Base-by-base conservation (phyloP, 805 yeast genomes). In the Suhomyces canberraensis region DNA sequence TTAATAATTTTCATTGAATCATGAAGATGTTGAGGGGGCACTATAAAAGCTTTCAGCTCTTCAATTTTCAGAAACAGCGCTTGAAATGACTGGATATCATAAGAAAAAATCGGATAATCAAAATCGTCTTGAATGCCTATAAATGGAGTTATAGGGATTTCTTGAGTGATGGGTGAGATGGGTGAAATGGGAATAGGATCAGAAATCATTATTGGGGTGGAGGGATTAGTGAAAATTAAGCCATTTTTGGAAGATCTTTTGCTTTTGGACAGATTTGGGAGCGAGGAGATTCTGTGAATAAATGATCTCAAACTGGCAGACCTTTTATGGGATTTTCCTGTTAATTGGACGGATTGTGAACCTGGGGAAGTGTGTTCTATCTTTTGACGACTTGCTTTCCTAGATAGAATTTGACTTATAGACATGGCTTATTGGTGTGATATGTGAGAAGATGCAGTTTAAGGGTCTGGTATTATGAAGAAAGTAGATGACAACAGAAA, bases 61-160 rank as follows among this genome's bases (percentile, higher is more conserved):
- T 34, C 37, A 9, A 33, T 28, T 9, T 20, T 11, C 37, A 34
- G 37, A 9, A 34, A 15, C 37, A 26, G 29, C 4, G 37, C 37
- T n/a, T 17, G 11, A n/a, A 19, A 14, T 4, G 33, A 30, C 11
- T 20, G 5, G 37, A 34, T 21, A 17, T 28, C 26, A 16, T 22
- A 15, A 26, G 11, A 11, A 11, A 6, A 14, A 16, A 21, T 3
- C 21, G 3, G 15, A 8, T 21, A 21, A 13, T 3, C 25, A 4
- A 4, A 13, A 5, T 25, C n/a, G 14, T 25, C 27, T 8, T 25
- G n/a, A n/a, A n/a, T n/a, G n/a, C n/a, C n/a, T 25, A 8, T 7
- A 11, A 25, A 7, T 11, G 29, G 29, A 26, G 26, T 24, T 6
- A n/a, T 5, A 13, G 18, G 29, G 6, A 26, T 13, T 16, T 16